Evolutionary conservation across 495 filamentous ascomycete species (phyloP).

Genomic region (Umbilicaria muhlenbergii): DNA sequence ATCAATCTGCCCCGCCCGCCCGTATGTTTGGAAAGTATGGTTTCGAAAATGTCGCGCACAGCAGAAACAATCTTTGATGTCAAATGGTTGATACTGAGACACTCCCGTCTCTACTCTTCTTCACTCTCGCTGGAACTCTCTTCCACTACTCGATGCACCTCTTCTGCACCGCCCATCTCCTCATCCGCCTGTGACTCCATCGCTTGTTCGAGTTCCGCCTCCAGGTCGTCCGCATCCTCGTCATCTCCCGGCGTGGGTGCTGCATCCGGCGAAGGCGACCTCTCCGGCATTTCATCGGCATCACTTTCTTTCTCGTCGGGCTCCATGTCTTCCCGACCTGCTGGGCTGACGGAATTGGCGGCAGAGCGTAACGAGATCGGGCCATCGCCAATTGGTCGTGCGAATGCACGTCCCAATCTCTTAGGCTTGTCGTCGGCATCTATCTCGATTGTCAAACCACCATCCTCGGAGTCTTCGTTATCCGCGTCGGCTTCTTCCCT

Average conservation of each 20-base stretch:
- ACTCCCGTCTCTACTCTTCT: slow-evolving; percentile 5
- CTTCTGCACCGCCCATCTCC: slow-evolving; percentile 6
- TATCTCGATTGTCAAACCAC: slow-evolving; percentile 11
- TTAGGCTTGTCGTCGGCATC: slow-evolving; percentile 2
- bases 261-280: not conserved
- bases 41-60: too few species aligned
- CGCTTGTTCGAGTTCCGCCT: slow-evolving; percentile 11
- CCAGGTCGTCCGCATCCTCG: slow-evolving; percentile 5
- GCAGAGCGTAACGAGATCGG: slow-evolving; percentile 14
- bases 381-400: not conserved
- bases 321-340: not conserved
- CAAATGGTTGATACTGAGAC: too few species aligned
- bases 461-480: slow-evolving; percentile 11
- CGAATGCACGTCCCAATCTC: too few species aligned
- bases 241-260: not conserved
- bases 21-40: too few species aligned
- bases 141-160: not conserved
- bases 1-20: too few species aligned
- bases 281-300: slow-evolving; percentile 1
- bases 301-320: slow-evolving; percentile 1
- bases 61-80: too few species aligned
- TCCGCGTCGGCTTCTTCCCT: slow-evolving; percentile 8
- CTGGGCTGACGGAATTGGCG: slow-evolving; percentile 14
- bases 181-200: slow-evolving; percentile 13
- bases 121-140: slow-evolving; percentile 15